Conservation (phyloP, 345 rosid species). For the Syzygium aqueum region DNA sequence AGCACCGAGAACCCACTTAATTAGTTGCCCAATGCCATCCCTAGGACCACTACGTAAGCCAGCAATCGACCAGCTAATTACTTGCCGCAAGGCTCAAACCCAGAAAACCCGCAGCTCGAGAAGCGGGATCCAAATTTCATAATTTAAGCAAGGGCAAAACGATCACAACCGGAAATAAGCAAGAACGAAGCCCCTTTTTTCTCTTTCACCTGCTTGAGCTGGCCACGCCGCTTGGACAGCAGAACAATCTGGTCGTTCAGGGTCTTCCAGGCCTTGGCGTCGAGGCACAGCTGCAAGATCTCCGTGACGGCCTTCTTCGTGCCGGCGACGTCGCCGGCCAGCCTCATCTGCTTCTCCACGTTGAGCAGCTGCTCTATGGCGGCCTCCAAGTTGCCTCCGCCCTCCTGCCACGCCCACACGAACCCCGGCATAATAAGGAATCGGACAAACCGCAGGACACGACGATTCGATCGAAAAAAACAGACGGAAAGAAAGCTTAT, state of each 20-base stretch:
- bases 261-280: conserved; percentile 76
- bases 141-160: neutral
- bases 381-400: conserved; percentile 34
- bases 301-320: conserved; percentile 71
- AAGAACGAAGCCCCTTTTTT: neutral
- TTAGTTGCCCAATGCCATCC: neutral
- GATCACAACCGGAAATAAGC: neutral
- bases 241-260: conserved; percentile 67
- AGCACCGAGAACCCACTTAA: neutral
- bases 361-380: conserved; percentile 62
- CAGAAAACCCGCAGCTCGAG: neutral
- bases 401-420: conserved; percentile 32
- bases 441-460: neutral
- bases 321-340: conserved; percentile 67
- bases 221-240: conserved; percentile 81
- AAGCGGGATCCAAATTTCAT: neutral
- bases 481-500: too few relatives aligned
- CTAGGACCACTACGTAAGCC: neutral
- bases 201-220: conserved; percentile 73
- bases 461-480: neutral
- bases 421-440: neutral
- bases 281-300: conserved; percentile 72
- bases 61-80: neutral
- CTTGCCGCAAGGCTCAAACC: neutral
- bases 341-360: conserved; percentile 82